Percentiles rank a stretch among this genome's conserved stretches.
Evolutionary conservation across 129 eudicot species (phyloP).

Genomic region (Centella asiatica): DNA sequence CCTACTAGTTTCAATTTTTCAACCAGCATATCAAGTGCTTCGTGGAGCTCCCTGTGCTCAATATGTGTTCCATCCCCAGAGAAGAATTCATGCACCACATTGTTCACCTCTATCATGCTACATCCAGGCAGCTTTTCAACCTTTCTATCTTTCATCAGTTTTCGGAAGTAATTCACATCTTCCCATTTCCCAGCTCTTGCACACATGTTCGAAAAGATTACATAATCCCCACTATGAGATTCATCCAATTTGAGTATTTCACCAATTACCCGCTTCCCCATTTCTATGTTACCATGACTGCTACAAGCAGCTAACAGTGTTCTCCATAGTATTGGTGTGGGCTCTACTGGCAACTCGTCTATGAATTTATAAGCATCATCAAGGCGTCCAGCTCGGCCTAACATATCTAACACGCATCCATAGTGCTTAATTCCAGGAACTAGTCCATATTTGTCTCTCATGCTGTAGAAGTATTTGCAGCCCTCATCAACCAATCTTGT

Average conservation of each 20-base stretch:
- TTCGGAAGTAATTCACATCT: slow-evolving; percentile 21
- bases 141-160: slow-evolving; percentile 34
- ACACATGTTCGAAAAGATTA: slow-evolving; percentile 44
- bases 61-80: slow-evolving; percentile 31
- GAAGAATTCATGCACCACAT: slow-evolving; percentile 35
- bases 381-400: slow-evolving; percentile 34
- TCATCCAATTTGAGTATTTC: slow-evolving; percentile 26
- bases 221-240: slow-evolving; percentile 40
- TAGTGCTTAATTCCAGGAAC: slow-evolving; percentile 38
- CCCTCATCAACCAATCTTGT: slow-evolving; percentile 34
- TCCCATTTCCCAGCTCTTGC: slow-evolving; percentile 34
- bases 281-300: slow-evolving; percentile 27
- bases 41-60: slow-evolving; percentile 25
- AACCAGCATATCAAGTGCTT: slow-evolving; percentile 26
- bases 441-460: slow-evolving; percentile 27
- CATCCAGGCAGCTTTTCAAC: slow-evolving; percentile 37
- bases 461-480: slow-evolving; percentile 14
- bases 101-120: slow-evolving; percentile 40
- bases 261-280: slow-evolving; percentile 25
- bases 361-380: slow-evolving; percentile 33
- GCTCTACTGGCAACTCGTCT: slow-evolving; percentile 28
- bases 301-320: slow-evolving; percentile 42
- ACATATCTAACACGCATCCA: slow-evolving; percentile 35
- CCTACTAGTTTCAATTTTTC: slow-evolving; percentile 34
- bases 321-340: slow-evolving; percentile 41